phyloP scores from a whole-genome alignment of 345 rosid species.

The Brassica nigra region DNA sequence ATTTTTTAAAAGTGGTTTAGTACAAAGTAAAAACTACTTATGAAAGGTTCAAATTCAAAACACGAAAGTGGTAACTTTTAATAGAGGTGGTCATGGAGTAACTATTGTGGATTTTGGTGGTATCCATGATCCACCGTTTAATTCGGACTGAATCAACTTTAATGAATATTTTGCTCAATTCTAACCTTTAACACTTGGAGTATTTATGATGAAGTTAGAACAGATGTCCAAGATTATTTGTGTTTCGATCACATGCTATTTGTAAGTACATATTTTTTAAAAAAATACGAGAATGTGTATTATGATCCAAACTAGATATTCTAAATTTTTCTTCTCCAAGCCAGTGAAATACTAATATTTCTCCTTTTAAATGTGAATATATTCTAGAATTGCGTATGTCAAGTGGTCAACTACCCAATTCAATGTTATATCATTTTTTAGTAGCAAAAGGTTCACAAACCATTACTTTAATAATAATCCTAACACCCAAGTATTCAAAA shows the following conservation, averaged over 20 bases:
- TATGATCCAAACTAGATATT: neutral
- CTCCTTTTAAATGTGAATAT: neutral
- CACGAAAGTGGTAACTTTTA: neutral
- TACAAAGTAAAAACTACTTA: neutral
- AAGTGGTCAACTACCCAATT: neutral
- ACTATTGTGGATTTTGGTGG: neutral
- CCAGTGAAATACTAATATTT: neutral
- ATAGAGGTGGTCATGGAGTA: neutral
- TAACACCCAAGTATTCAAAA: neutral
- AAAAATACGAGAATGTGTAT: neutral
- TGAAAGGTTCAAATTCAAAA: neutral
- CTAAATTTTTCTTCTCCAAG: neutral
- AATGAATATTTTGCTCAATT: neutral
- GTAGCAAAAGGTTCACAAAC: neutral
- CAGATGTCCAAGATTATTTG: constrained; percentile 1
- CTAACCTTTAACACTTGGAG: neutral
- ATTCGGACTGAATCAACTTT: neutral
- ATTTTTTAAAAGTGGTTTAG: neutral
- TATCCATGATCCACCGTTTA: neutral
- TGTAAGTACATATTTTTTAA: neutral
- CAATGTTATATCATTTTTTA: neutral
- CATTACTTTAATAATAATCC: neutral
- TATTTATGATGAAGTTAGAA: constrained; percentile 24
- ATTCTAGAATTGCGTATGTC: neutral
- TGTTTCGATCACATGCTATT: constrained; percentile 2